Percentiles rank a stretch among this genome's conserved stretches.
phyloP scores from a whole-genome alignment of 208 protist genomes.

The Spongospora subterranea region DNA sequence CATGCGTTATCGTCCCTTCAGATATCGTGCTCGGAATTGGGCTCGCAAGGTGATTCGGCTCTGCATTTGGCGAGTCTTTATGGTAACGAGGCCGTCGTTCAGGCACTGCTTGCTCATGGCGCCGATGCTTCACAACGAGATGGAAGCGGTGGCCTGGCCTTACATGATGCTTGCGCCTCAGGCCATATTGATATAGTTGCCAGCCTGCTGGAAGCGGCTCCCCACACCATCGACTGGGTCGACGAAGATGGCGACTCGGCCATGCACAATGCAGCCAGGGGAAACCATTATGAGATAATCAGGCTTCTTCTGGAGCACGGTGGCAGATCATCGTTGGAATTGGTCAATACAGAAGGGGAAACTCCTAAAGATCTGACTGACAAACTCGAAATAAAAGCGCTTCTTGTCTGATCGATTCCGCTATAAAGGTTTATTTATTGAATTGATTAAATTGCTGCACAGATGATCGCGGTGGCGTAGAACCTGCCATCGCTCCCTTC shows the following conservation, averaged over 20 bases:
- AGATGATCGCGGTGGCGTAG: slow-evolving; percentile 31
- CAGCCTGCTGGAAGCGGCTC: slow-evolving; percentile 16
- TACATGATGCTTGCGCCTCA: slow-evolving; percentile 48
- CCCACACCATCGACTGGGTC: not conserved
- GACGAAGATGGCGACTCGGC: slow-evolving; percentile 45
- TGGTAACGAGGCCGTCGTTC: not conserved
- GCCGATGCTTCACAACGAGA: not conserved
- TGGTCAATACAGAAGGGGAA: slow-evolving; percentile 24
- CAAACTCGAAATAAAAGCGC: not conserved
- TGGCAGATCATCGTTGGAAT: not conserved
- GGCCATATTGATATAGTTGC: not conserved
- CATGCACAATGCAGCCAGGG: slow-evolving; percentile 23
- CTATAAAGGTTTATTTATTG: not conserved
- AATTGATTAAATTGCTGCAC: not conserved
- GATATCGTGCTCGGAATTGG: not conserved
- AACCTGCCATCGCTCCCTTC: not conserved
- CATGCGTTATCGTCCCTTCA: not conserved
- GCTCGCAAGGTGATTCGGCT: not conserved
- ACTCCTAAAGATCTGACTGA: not conserved
- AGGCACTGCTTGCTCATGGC: slow-evolving; percentile 1
- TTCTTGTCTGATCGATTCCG: not conserved
- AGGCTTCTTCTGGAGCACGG: not conserved
- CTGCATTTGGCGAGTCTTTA: slow-evolving; percentile 47
- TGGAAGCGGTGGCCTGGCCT: slow-evolving; percentile 12
- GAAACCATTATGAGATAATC: slow-evolving; percentile 37